Percentiles rank a stretch among this genome's conserved stretches.
These are phyloP conservation scores for Paecilomyces formosus DNA, from an alignment of 2,329 filamentous ascomycete species.

Conservation along the genomic window DNA sequence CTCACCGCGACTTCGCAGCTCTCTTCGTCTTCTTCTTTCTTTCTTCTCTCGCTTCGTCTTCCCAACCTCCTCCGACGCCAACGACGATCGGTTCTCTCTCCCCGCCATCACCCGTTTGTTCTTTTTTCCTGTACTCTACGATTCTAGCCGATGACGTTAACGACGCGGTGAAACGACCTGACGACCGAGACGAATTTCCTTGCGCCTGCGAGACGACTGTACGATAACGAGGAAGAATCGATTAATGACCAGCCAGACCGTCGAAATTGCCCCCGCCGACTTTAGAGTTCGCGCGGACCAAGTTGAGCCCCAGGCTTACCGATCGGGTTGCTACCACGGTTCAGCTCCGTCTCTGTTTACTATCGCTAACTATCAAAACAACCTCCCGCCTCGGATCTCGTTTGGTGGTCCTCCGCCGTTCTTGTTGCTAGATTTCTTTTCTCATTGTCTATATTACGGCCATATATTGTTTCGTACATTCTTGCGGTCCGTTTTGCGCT, in stretches of 20 bases:
- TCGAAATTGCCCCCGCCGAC: background rate
- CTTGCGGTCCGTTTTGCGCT: background rate
- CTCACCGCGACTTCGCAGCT: background rate
- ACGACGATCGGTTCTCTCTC: background rate
- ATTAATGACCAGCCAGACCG: no score
- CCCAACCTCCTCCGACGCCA: background rate
- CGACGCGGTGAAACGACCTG: background rate
- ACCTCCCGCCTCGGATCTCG: no score
- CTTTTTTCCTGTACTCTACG: background rate
- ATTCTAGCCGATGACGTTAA: background rate
- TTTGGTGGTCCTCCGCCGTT: no score
- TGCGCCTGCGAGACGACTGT: background rate
- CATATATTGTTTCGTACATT: background rate
- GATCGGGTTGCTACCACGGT: background rate
- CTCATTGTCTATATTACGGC: no score
- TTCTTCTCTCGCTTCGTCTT: background rate
- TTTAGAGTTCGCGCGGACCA: background rate
- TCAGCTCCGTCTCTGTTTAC: background rate
- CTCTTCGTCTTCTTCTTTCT: background rate
- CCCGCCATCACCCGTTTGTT: background rate
- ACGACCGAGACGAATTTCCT: background rate
- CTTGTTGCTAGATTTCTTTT: background rate
- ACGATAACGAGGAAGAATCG: background rate
- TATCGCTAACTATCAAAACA: background rate
- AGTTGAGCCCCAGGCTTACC: background rate